Conservation (phyloP, 2,329 filamentous ascomycete genomes). For the Ophiostoma montium region DNA sequence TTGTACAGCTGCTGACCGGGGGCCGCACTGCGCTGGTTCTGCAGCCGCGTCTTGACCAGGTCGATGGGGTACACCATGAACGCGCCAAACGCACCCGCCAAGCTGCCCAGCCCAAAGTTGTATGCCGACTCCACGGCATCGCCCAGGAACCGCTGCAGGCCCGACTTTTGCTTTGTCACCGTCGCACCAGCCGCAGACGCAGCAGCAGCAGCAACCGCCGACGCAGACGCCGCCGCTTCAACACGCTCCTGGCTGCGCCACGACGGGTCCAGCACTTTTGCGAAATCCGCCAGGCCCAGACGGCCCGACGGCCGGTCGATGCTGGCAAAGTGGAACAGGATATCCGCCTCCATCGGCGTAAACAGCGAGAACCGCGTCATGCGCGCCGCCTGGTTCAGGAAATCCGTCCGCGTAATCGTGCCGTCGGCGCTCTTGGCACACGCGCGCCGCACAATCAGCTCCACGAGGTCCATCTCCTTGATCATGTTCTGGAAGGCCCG, state of each 20-base stretch:
- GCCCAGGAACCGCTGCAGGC: constrained; percentile 43
- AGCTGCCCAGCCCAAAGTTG: constrained; percentile 76
- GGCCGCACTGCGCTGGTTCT: constrained; percentile 77
- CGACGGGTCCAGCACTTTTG: constrained; percentile 85
- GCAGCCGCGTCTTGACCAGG: constrained; percentile 94
- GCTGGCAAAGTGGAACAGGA: constrained; percentile 95
- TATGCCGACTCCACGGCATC: constrained; percentile 64
- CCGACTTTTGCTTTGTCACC: constrained; percentile 27
- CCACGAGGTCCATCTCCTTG: constrained; percentile 92
- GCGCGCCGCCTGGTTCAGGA: constrained; percentile 82
- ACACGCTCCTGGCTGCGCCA: constrained; percentile 56
- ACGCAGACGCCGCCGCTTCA: neutral
- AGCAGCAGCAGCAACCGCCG: neutral
- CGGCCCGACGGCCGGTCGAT: constrained; percentile 76
- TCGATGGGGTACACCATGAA: constrained; percentile 99
- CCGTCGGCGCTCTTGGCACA: constrained; percentile 71
- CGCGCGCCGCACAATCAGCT: constrained; percentile 81
- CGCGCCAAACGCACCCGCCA: constrained; percentile 92
- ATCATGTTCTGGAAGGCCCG: constrained; percentile 97
- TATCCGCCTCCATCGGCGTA: constrained; percentile 97
- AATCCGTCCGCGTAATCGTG: constrained; percentile 87
- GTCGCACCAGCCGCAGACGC: neutral
- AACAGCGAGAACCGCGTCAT: constrained; percentile 91
- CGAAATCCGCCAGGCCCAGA: constrained; percentile 70
- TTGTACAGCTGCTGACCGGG: constrained; percentile 87